Conservation (phyloP, 2,329 filamentous ascomycete species). For the Rhynchosporium secalis region DNA sequence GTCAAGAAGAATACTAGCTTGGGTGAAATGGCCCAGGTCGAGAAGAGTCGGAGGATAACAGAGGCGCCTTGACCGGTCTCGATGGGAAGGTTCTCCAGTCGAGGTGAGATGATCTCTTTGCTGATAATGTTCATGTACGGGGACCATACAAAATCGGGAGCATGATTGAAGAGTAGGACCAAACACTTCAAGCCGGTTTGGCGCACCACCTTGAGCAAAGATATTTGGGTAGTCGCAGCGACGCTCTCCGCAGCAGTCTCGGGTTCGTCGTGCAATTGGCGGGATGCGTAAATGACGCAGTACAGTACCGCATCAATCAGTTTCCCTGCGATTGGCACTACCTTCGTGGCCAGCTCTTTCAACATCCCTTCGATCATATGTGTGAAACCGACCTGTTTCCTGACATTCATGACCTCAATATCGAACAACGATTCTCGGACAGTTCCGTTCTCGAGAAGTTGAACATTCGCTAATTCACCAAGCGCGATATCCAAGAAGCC, state of each 20-base stretch:
- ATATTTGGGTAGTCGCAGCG: constrained; percentile 44
- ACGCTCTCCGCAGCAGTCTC: constrained; percentile 41
- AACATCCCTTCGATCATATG: constrained; percentile 91
- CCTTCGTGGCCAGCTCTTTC: constrained; percentile 75
- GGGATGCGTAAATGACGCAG: constrained; percentile 72
- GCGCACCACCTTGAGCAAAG: constrained; percentile 65
- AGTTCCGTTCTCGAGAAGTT: constrained; percentile 49
- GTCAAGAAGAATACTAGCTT: constrained; percentile 70
- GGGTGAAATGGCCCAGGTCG: constrained; percentile 72
- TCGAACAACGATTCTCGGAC: constrained; percentile 49
- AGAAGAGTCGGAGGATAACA: constrained; percentile 75
- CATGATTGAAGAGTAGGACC: constrained; percentile 73
- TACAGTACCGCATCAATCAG: constrained; percentile 79
- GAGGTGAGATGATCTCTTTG: constrained; percentile 71
- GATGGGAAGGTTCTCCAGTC: constrained; percentile 73
- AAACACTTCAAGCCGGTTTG: constrained; percentile 81
- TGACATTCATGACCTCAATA: constrained; percentile 60
- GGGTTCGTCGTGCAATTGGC: constrained; percentile 49
- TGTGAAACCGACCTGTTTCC: constrained; percentile 86
- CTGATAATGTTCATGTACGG: constrained; percentile 71
- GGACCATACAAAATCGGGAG: constrained; percentile 69
- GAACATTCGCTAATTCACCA: constrained; percentile 64
- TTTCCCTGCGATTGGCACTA: constrained; percentile 64
- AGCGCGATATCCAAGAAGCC: constrained; percentile 81
- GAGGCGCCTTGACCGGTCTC: constrained; percentile 92